Base-by-base conservation (phyloP, 2,329 filamentous ascomycete genomes). In the Alternaria sp. region DNA sequence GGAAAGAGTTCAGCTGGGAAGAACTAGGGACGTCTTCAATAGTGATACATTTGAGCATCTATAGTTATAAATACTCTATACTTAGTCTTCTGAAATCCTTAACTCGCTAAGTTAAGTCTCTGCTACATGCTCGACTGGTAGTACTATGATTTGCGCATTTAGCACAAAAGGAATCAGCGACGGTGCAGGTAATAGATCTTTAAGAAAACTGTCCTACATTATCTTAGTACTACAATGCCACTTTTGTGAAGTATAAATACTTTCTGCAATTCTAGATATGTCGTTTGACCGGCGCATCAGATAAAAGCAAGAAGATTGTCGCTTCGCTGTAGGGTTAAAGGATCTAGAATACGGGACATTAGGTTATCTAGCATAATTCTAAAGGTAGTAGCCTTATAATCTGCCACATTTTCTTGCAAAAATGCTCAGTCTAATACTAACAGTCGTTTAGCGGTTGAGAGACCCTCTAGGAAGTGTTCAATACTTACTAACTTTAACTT, bases 401-500 rank as follows among this genome's bases (percentile, higher is more conserved):
- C 36, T 36, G 26, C 48, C 8, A 34, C 36, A 2, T 14, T 45
- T 14, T 41, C 33, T 46, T 54, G 23, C 29, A 54, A 46, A 14
- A 14, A 28, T 34, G 34, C 46, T 23, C 26, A 9, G 13, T 49
- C 23, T 5, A 56, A 56, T 36, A n/a, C 61, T 63, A 28, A 37
- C 5, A 31, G 7, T 40, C 28, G 33, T 56, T 62, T 34, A 56
- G 49, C n/a, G 11, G 48, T 60, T 34, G 5, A 21, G 44, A 28
- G 10, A 41, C 4, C 14, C 4, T 46, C 10, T 29, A 40, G 39
- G 17, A 46, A 33, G 17, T 13, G 26, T 31, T 51, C 4, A 8
- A 49, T 42, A 60, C 40, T 17, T 49, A 62, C 62, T 17, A 52
- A 65, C 54, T 61, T 65, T 60, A 9, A 65, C 56, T 46, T 40